A percentile compares a stretch with the other conserved stretches of the same genome.
phyloP scores from a whole-genome alignment of 2,329 filamentous ascomycete species.

The Juglanconis oblonga region DNA sequence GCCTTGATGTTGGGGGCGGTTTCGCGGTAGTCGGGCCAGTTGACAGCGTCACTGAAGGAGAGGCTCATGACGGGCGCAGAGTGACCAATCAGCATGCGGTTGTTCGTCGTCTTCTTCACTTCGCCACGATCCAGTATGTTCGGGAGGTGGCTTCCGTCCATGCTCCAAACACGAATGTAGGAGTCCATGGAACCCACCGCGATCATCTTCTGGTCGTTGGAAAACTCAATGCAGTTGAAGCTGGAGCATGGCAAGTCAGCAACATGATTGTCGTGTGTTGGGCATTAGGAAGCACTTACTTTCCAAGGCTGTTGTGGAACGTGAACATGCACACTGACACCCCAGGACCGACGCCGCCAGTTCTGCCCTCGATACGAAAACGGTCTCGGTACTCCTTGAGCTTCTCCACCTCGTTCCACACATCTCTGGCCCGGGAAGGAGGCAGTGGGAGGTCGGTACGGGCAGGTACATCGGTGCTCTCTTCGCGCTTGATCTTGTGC shows the following conservation, averaged over 20 bases:
- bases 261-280: background rate
- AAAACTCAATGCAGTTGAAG: constrained; percentile 77
- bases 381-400: constrained; percentile 90
- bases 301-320: constrained; percentile 93
- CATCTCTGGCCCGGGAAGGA: constrained; percentile 82
- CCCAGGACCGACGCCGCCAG: constrained; percentile 76
- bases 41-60: constrained; percentile 75
- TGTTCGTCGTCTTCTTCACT: constrained; percentile 54
- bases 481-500: constrained; percentile 82
- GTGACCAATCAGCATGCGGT: constrained; percentile 79
- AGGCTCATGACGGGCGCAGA: constrained; percentile 86
- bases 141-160: constrained; percentile 79
- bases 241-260: background rate
- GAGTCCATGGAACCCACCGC: constrained; percentile 90
- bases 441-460: constrained; percentile 81
- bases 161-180: constrained; percentile 90
- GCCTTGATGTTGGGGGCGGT: constrained; percentile 45
- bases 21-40: constrained; percentile 42
- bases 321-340: constrained; percentile 97
- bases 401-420: constrained; percentile 91
- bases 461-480: constrained; percentile 77
- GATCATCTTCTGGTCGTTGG: constrained; percentile 81
- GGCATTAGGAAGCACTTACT: constrained; percentile 49
- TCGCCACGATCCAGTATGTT: constrained; percentile 61
- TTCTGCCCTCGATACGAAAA: constrained; percentile 81